Conservation (phyloP, 2,329 filamentous ascomycete genomes). For the Aspergillus spinulosporus region DNA sequence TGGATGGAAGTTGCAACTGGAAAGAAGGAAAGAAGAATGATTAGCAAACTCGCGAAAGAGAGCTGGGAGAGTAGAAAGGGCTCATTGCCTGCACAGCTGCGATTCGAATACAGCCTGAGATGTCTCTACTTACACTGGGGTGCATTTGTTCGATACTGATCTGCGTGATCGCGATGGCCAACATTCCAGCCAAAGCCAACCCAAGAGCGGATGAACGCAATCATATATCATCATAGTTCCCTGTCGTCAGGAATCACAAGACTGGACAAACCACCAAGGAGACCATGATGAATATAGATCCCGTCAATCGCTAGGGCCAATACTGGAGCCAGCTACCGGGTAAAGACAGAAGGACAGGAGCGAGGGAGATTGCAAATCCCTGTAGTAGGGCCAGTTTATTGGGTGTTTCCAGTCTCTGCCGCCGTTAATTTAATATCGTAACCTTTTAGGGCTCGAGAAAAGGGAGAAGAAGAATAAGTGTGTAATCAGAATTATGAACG, state of each 20-base stretch:
- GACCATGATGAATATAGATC: constrained; percentile 49
- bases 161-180: constrained; percentile 52
- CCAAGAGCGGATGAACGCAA: constrained; percentile 51
- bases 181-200: constrained; percentile 51
- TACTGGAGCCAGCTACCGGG: constrained; percentile 47
- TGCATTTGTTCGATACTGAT: constrained; percentile 52
- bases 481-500: constrained; percentile 49
- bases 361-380: constrained; percentile 26
- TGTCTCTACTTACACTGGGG: constrained; percentile 48
- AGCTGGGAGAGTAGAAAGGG: no score
- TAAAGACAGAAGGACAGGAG: constrained; percentile 44
- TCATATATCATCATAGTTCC: constrained; percentile 48
- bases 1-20: no score
- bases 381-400: constrained; percentile 46
- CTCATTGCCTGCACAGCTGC: neutral
- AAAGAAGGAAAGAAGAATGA: no score
- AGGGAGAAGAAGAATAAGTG: constrained; percentile 56
- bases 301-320: constrained; percentile 52
- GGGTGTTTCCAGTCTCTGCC: constrained; percentile 37
- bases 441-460: constrained; percentile 53
- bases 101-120: constrained; percentile 25
- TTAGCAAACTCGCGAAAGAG: no score
- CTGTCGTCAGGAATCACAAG: constrained; percentile 47
- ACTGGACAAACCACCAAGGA: constrained; percentile 50
- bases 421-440: constrained; percentile 43